Conservation (phyloP, 2,329 filamentous ascomycete species). For the Mariannaea sp. region DNA sequence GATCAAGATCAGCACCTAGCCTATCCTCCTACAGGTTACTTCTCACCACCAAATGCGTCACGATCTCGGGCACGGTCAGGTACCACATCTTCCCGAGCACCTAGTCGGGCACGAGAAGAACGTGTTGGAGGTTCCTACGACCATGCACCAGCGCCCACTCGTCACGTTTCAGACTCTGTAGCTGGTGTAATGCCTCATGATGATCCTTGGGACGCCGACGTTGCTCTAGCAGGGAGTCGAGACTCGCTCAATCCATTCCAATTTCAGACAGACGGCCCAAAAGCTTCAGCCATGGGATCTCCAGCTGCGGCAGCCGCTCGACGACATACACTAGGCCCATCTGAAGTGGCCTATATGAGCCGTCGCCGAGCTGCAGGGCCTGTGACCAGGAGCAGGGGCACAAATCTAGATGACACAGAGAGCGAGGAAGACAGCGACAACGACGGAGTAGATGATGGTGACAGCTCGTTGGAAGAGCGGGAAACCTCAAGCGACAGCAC, state of each 20-base stretch:
- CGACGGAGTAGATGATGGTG: conserved; percentile 25
- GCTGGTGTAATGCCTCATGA: conserved; percentile 41
- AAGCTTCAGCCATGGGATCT: conserved; percentile 38
- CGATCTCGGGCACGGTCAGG: conserved; percentile 50
- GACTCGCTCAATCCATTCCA: conserved; percentile 54
- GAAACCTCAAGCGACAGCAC: conserved; percentile 46
- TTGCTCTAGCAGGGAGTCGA: conserved; percentile 34
- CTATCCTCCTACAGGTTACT: conserved; percentile 57
- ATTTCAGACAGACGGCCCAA: conserved; percentile 55
- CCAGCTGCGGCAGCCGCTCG: conserved; percentile 43
- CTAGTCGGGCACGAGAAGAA: conserved; percentile 42
- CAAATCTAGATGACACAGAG: conserved; percentile 41
- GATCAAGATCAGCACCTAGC: conserved; percentile 41
- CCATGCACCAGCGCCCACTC: conserved; percentile 47
- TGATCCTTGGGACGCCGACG: conserved; percentile 37
- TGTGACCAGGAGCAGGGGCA: conserved; percentile 41
- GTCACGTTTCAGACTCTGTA: conserved; percentile 53
- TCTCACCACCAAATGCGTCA: conserved; percentile 51
- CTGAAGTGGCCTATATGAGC: conserved; percentile 36
- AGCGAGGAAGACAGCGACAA: conserved; percentile 39
- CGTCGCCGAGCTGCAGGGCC: conserved; percentile 36
- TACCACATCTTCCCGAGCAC: conserved; percentile 45
- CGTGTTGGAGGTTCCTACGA: conserved; percentile 50
- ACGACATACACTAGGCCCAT: conserved; percentile 45
- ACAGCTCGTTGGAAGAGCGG: conserved; percentile 37